A percentile compares a stretch with the other conserved stretches of the same genome.
phyloP scores from a whole-genome alignment of 148 eudicot species.

The Persicaria tinctoria region DNA sequence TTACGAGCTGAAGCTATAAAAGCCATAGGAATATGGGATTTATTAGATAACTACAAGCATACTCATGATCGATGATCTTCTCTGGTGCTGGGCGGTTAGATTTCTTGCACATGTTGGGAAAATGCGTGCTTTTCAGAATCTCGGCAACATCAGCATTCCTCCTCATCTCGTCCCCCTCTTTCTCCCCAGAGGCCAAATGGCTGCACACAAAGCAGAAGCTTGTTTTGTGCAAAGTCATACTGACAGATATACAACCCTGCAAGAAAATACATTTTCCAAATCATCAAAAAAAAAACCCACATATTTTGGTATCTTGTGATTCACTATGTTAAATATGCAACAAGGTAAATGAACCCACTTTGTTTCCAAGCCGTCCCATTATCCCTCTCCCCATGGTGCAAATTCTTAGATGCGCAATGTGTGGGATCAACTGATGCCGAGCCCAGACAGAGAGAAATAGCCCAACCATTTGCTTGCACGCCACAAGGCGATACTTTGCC shows the following conservation, averaged over 20 bases:
- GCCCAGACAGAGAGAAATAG: slow-evolving; percentile 78
- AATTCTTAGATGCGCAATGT: slow-evolving; percentile 68
- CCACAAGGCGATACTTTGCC: slow-evolving; percentile 47
- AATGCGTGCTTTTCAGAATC: slow-evolving; percentile 66
- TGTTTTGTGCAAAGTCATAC: slow-evolving; percentile 81
- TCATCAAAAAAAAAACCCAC: neutral
- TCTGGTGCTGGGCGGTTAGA: slow-evolving; percentile 41
- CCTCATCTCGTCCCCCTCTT: slow-evolving; percentile 77
- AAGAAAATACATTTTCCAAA: neutral
- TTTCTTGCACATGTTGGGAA: slow-evolving; percentile 58
- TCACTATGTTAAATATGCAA: neutral
- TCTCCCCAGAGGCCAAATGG: slow-evolving; percentile 89
- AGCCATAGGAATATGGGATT: neutral
- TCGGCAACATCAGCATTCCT: slow-evolving; percentile 81
- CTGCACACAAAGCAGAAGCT: slow-evolving; percentile 89
- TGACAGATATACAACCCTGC: slow-evolving; percentile 84
- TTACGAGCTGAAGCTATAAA: neutral
- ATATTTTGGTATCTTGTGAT: neutral
- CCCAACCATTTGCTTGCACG: slow-evolving; percentile 93
- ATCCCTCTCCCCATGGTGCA: slow-evolving; percentile 82
- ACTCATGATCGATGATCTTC: slow-evolving; percentile 83
- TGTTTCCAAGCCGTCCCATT: slow-evolving; percentile 89
- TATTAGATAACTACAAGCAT: slow-evolving; percentile 41
- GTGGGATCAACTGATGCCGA: slow-evolving; percentile 48
- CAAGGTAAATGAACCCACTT: slow-evolving; percentile 31